Conservation (phyloP, 768 basidiomycete species). For the Boletellus sp. region DNA sequence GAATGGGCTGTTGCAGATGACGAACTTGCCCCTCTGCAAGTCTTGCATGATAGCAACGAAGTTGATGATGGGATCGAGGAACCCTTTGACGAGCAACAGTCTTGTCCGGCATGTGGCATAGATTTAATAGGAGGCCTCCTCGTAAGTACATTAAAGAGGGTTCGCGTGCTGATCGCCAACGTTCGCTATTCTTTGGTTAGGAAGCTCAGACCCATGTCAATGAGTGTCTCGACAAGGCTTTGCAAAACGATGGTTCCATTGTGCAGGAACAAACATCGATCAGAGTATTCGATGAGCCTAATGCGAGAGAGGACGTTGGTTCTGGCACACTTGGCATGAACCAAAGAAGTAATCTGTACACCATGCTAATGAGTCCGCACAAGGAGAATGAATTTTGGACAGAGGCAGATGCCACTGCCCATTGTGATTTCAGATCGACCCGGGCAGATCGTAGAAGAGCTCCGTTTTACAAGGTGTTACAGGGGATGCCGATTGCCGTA, state of each 20-base stretch:
- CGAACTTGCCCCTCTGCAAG: constrained; percentile 42
- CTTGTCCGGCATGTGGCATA: constrained; percentile 28
- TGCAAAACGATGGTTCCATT: background rate
- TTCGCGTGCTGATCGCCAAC: constrained; percentile 1
- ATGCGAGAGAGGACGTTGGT: background rate
- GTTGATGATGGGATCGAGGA: constrained; percentile 25
- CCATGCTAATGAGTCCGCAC: constrained; percentile 83
- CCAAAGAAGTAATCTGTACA: constrained; percentile 49
- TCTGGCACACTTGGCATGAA: background rate
- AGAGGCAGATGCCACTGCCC: constrained; percentile 59
- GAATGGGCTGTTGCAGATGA: constrained; percentile 78
- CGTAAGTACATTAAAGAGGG: constrained; percentile 25
- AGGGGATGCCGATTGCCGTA: constrained; percentile 97
- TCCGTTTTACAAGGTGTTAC: constrained; percentile 93
- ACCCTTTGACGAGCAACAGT: background rate
- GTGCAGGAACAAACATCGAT: background rate
- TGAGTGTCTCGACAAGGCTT: constrained; percentile 45
- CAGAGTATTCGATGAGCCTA: background rate
- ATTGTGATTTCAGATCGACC: constrained; percentile 42
- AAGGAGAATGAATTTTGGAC: constrained; percentile 84
- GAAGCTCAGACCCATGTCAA: constrained; percentile 55
- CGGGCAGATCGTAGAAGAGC: constrained; percentile 65
- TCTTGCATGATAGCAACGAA: constrained; percentile 19
- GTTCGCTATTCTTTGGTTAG: constrained; percentile 30
- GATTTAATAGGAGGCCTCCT: constrained; percentile 6